phyloP scores from a whole-genome alignment of 1,284 basidiomycete genomes.

The Mycosarcoma mackinlayi region DNA sequence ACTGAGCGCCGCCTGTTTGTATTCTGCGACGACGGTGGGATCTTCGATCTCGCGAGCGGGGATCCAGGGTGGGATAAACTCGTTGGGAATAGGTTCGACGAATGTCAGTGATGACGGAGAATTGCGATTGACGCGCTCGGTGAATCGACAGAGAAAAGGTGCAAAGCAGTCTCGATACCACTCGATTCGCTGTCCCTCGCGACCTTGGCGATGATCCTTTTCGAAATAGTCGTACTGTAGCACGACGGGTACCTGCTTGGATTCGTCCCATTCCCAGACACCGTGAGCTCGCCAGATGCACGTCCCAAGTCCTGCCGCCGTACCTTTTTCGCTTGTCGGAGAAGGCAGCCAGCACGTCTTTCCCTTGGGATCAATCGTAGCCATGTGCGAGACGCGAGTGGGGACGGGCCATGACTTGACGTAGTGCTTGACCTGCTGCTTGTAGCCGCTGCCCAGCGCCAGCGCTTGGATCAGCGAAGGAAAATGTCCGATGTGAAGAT shows the following conservation, averaged over 20 bases:
- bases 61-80: constrained; percentile 65
- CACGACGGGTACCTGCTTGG: constrained; percentile 78
- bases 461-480: constrained; percentile 66
- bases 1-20: constrained; percentile 24
- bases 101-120: constrained; percentile 24
- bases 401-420: constrained; percentile 66
- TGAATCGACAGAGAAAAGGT: constrained; percentile 55
- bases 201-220: constrained; percentile 67
- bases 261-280: constrained; percentile 88
- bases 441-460: constrained; percentile 54
- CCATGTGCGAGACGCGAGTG: constrained; percentile 54
- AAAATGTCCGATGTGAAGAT: constrained; percentile 85
- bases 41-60: constrained; percentile 21
- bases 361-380: constrained; percentile 56
- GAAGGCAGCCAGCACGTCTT: constrained; percentile 46
- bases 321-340: constrained; percentile 70
- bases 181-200: constrained; percentile 49
- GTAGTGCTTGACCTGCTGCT: constrained; percentile 72
- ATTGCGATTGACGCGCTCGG: constrained; percentile 33
- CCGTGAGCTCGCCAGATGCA: constrained; percentile 93
- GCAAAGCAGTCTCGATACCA: constrained; percentile 66
- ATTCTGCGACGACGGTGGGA: constrained; percentile 9
- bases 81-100: constrained; percentile 67
- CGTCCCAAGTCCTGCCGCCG: constrained; percentile 8
- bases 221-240: constrained; percentile 88